Base-by-base conservation (phyloP, 768 basidiomycete genomes). In the Agaricus sinodeliciosus region DNA sequence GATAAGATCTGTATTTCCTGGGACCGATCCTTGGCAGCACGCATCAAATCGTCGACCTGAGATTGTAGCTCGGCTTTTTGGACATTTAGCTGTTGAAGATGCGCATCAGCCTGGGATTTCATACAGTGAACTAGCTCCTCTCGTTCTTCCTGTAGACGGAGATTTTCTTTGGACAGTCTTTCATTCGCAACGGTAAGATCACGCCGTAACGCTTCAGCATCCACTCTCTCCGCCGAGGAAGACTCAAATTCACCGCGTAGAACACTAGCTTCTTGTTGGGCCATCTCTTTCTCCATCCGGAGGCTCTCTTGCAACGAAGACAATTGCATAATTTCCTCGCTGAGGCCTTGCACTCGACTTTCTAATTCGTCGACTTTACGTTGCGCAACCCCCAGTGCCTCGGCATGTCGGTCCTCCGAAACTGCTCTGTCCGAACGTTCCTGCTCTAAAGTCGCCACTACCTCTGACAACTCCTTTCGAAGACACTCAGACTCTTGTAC, bases 1-100 rank as follows among this genome's bases (percentile, higher is more conserved):
- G 65, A 64, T 35, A 80, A 63, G 25, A 65, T 66, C 43, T 68
- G 64, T 18, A 68, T 70, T 49, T 72, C 73, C 43, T 71, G 66
- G 28, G 67, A 64, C 22, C 67, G 65, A 26, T 63, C 60, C 22
- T 74, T 67, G 19, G 79, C 67, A 39, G 72, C 60, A 16, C 66
- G 63, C 15, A 64, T 61, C 37, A 71, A 65, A 28, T 66, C 67
- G 31, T 72, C 67, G 28, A 74, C 62, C 53, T 69, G 62, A 11
- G 60, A 59, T 53, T 71, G 69, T 1, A 76, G 62, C 36, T 65
- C 62, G 22, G 64, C 54, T 50, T 72, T 59, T 57, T 72, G 63
- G 40, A 65, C 62, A 61, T 74, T 67, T 57, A 68, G 57, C 36
- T 65, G 63, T 37, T 60, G 62, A 15, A 43, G 49, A 16, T 34